Base-by-base conservation (phyloP, 1,139 yeast genomes). In the Yamadazyma friedrichii region DNA sequence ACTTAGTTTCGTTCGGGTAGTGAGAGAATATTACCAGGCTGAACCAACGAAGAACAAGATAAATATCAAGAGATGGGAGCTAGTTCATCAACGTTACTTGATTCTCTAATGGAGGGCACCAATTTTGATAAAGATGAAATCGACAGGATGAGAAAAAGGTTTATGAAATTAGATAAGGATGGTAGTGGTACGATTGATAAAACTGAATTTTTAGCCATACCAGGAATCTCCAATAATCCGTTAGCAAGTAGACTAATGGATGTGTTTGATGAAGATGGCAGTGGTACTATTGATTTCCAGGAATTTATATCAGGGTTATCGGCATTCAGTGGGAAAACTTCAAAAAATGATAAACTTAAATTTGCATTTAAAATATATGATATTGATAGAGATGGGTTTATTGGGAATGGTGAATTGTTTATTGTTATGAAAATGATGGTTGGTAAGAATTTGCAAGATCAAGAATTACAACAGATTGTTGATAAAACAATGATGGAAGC, bases 401-500 rank as follows among this genome's bases (percentile, higher is more conserved):
- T 94, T 35, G 91, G 97, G 4, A 93, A 93, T 57, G 98, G 98
- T 16, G 99, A 94, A 63, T 66, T 94, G 44, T 94, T 84, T 57
- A 76, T 93, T 37, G 98, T 94, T 34, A 74, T 94, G 69, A 88
- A 93, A 64, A 87, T 88, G 82, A 94, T 94, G 98, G 98, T 93
- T 31, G 98, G 98, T 3, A 84, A 82, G 54, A 91, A 93, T 56
- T 67, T 94, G 44, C 85, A 82, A 48, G 95, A 88, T 45, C 82
- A 79, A 30, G 97, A 93, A 56, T 71, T 94, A 48, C 99, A 94
- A 61, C 98, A 93, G 62, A 80, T 91, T 44, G 97, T 91, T 12
- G 98, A 94, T 61, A 82, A 94, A 62, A 89, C 98, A 1, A 88
- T 94, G 52, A 82, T 89, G 84, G 98, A 93, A 60, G 94, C 94